Evolutionary conservation across 73 alveolate genomes (phyloP).

Genomic region (Paramecium tetraurelia): DNA sequence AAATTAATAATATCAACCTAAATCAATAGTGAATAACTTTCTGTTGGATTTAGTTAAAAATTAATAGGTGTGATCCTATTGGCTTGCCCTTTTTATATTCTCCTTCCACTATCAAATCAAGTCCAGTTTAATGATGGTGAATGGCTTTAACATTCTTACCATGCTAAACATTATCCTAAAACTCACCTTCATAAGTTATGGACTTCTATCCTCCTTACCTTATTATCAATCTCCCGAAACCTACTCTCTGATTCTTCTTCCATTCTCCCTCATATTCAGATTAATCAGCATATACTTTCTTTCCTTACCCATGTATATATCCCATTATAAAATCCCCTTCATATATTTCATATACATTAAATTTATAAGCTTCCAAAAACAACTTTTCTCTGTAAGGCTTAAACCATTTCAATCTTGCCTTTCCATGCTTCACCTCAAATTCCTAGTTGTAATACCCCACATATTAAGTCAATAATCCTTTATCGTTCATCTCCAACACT

Average conservation of each 20-base stretch:
- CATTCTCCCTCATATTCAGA: slow-evolving; percentile 60
- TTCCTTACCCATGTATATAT: slow-evolving; percentile 60
- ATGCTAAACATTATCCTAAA: neutral
- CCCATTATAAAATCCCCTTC: neutral
- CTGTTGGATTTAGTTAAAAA: neutral
- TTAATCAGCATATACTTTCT: slow-evolving; percentile 43
- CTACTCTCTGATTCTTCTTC: slow-evolving; percentile 53
- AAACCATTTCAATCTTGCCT: neutral
- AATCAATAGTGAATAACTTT: neutral
- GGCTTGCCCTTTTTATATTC: neutral
- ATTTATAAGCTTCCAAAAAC: neutral
- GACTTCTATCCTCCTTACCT: neutral
- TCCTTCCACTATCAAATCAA: neutral
- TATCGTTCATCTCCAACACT: neutral
- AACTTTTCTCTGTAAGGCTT: neutral
- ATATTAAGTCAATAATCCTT: neutral
- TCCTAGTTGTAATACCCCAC: neutral
- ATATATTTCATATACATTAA: neutral
- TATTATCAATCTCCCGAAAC: slow-evolving; percentile 46
- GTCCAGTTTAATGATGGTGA: neutral
- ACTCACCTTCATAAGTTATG: neutral
- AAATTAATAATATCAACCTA: neutral
- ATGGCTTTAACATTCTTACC: neutral
- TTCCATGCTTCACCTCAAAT: neutral
- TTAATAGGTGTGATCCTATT: neutral